phyloP scores from a whole-genome alignment of 805 yeast species.

The Kuraishia floccosa region DNA sequence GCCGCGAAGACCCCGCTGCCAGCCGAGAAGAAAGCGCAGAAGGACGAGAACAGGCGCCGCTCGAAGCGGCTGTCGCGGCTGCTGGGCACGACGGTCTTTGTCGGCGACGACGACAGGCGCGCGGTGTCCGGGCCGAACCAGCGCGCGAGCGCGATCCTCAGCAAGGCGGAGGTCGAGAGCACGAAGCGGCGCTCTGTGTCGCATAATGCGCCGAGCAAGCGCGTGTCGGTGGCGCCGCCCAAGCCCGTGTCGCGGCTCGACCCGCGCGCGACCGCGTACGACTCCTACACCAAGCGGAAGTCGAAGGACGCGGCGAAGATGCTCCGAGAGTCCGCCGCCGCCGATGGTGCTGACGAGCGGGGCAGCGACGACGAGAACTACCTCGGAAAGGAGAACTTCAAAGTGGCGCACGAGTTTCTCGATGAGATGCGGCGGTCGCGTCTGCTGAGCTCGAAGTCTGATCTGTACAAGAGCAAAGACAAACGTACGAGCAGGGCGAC shows the following conservation, averaged over 20 bases:
- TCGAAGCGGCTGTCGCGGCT: slow-evolving; percentile 1
- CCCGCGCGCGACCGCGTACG: slow-evolving; percentile 43
- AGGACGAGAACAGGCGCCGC: slow-evolving; percentile 2
- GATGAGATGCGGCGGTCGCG: slow-evolving; percentile 31
- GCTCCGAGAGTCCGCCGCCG: slow-evolving; percentile 4
- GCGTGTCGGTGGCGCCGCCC: slow-evolving; percentile 22
- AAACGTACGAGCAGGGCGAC: slow-evolving; percentile 8
- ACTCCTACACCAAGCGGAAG: slow-evolving; percentile 27
- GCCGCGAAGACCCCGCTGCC: slow-evolving; percentile 16
- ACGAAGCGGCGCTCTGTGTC: slow-evolving; percentile 36
- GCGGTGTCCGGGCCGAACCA: slow-evolving; percentile 18
- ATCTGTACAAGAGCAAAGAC: slow-evolving; percentile 10
- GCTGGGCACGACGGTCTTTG: background rate
- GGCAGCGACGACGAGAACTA: slow-evolving; percentile 14
- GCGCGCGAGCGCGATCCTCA: slow-evolving; percentile 25
- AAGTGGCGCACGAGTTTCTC: slow-evolving; percentile 28
- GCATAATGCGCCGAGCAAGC: slow-evolving; percentile 15
- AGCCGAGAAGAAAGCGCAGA: slow-evolving; percentile 5
- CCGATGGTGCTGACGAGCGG: slow-evolving; percentile 21
- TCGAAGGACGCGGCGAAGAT: slow-evolving; percentile 29
- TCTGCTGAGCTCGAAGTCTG: slow-evolving; percentile 29
- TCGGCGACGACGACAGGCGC: slow-evolving; percentile 13
- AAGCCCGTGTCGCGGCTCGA: slow-evolving; percentile 47
- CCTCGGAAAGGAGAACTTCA: background rate
- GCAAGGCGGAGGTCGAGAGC: slow-evolving; percentile 30